Percentiles rank a stretch among this genome's conserved stretches.
Evolutionary conservation across 148 eudicot genomes (phyloP).

Genomic region (Euryodendron excelsum): DNA sequence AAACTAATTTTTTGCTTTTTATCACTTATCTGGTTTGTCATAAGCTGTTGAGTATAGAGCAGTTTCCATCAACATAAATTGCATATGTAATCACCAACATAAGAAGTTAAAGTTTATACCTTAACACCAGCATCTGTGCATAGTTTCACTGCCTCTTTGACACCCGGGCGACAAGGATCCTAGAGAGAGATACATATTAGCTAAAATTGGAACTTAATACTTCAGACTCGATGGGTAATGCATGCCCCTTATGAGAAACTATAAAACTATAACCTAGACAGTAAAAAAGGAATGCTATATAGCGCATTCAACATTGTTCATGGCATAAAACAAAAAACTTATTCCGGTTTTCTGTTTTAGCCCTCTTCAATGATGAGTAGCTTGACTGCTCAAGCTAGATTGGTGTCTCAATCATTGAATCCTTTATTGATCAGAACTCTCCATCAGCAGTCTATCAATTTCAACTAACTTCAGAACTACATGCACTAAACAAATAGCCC

Average conservation of each 20-base stretch:
- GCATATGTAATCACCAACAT: not conserved
- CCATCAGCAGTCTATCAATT: too few species aligned
- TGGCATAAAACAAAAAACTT: not conserved
- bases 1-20: not conserved
- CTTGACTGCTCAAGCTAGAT: not conserved
- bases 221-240: not conserved
- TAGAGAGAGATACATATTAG: conserved; percentile 27
- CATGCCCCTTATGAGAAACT: not conserved
- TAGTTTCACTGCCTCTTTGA: conserved; percentile 69
- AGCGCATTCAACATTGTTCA: too few species aligned
- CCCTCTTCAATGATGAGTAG: not conserved
- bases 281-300: not conserved
- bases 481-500: not conserved
- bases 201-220: not conserved
- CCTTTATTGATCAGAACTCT: too few species aligned
- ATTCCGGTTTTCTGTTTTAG: not conserved
- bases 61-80: not conserved
- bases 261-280: too few species aligned
- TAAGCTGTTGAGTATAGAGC: not conserved
- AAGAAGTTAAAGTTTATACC: conserved; percentile 34
- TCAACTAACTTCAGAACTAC: not conserved
- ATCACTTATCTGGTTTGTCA: not conserved
- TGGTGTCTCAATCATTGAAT: not conserved
- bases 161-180: conserved; percentile 99
- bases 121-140: conserved; percentile 82